Evolutionary conservation across 495 filamentous ascomycete species (phyloP), one percentile per base, ranked within the genome.

Genomic region (Xylaria longipes): DNA sequence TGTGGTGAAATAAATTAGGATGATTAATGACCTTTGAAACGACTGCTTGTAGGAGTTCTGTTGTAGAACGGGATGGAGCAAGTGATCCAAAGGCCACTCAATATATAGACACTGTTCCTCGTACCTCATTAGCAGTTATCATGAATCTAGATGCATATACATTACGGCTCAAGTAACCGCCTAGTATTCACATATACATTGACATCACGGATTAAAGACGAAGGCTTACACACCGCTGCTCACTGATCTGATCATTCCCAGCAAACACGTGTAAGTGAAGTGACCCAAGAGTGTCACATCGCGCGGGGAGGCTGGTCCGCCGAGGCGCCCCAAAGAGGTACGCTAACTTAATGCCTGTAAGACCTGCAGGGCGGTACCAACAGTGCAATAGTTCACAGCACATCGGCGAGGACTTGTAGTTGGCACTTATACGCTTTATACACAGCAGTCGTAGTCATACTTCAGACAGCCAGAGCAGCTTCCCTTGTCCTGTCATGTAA

Each of bases 1-100:
- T 12, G 39, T 72, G 65, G 73, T 80, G 22, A 61, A 64, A 27
- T 72, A 54, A 58, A 56, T 33, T 11, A 20, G 33, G 54, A 41
- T 61, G 11, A 52, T 14, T 11, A 27, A n/a, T 25, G 22, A 27
- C 14, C 22, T 6, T 41, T 41, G 9, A 41, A 41, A 8, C 39
- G 1, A 12, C 11, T 41, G 9, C 5, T 1, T 27, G 11, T 27
- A 9, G 48, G 14, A 27, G 22, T 14, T 9, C 48, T 52, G 7
- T 27, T 25, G 9, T 27, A 41, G 11, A 6, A 41, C 5, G 9
- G 5, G 39, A 41, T 41, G 39, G 39, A 41, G 39, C 39, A 41
- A 41, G 39, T 12, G 39, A 41, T 7, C 7, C 7, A 3, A n/a
- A n/a, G n/a, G n/a, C n/a, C n/a, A n/a, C n/a, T n/a, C n/a, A n/a